These are phyloP conservation scores for Hypholoma fasciculare DNA, from an alignment of 768 basidiomycete genomes.

Conservation along the genomic window DNA sequence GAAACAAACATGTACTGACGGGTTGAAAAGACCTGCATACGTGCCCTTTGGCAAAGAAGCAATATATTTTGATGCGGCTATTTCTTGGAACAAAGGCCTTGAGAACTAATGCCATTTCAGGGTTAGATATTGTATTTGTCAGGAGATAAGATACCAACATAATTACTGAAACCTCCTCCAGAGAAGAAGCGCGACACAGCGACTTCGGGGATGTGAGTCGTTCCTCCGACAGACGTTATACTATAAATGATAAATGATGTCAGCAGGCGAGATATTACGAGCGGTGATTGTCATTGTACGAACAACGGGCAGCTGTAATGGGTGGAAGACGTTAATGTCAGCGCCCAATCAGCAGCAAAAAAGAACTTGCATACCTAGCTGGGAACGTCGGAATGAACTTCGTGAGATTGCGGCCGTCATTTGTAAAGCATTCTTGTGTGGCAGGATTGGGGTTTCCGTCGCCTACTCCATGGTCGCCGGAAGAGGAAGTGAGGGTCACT, in stretches of 20 bases:
- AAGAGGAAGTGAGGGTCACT: constrained; percentile 56
- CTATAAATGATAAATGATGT: constrained; percentile 35
- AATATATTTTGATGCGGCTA: constrained; percentile 45
- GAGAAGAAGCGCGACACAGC: constrained; percentile 54
- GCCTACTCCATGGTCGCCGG: constrained; percentile 67
- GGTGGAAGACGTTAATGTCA: neutral
- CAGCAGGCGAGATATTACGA: constrained; percentile 25
- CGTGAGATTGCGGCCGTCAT: constrained; percentile 51
- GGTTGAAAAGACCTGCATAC: constrained; percentile 62
- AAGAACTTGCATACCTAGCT: constrained; percentile 21
- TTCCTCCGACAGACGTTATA: constrained; percentile 62
- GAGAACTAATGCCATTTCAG: constrained; percentile 37
- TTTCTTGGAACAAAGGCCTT: constrained; percentile 55
- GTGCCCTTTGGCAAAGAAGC: constrained; percentile 42
- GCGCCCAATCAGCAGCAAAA: neutral
- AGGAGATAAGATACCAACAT: constrained; percentile 38
- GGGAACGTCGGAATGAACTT: constrained; percentile 59
- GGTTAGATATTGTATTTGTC: neutral
- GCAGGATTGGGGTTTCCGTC: constrained; percentile 49
- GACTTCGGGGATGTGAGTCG: constrained; percentile 56
- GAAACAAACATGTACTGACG: constrained; percentile 33
- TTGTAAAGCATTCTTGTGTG: constrained; percentile 51
- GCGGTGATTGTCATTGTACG: constrained; percentile 50
- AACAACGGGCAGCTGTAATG: neutral
- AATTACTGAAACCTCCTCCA: constrained; percentile 75